Evolutionary conservation across 257 asterid genomes (phyloP).

Genomic region (Parsonsia alboflavescens): DNA sequence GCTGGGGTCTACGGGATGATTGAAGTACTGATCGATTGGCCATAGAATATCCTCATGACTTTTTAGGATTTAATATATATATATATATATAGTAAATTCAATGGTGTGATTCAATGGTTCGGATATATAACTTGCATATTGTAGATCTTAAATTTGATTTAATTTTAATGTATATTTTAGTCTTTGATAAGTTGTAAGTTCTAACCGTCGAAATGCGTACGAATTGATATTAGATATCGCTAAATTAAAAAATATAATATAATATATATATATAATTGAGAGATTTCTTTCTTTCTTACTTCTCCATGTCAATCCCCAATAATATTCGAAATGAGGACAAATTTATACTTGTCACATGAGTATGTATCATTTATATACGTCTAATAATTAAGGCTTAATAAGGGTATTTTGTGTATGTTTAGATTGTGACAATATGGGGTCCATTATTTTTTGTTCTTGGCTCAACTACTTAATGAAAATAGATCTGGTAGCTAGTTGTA

Average conservation of each 20-base stretch:
- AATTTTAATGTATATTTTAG: too few relatives aligned
- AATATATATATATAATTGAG: background rate
- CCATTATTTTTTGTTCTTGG: background rate
- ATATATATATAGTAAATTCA: too few relatives aligned
- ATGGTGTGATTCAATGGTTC: too few relatives aligned
- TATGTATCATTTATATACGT: background rate
- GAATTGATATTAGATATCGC: too few relatives aligned
- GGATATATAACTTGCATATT: too few relatives aligned
- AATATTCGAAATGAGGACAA: conserved; percentile 25
- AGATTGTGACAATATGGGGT: background rate
- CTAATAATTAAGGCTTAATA: conserved; percentile 12
- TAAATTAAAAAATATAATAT: too few relatives aligned
- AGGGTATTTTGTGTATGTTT: background rate
- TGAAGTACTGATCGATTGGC: background rate
- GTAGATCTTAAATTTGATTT: too few relatives aligned
- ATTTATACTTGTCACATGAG: background rate
- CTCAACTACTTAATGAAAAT: background rate
- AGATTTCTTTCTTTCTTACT: background rate
- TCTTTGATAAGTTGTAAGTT: too few relatives aligned
- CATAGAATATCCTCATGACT: background rate
- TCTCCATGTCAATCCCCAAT: conserved; percentile 10
- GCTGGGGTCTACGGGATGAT: conserved; percentile 3
- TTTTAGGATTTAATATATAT: background rate
- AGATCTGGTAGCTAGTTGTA: too few relatives aligned
- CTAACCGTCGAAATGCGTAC: too few relatives aligned